Evolutionary conservation across 805 yeast genomes (phyloP).

Genomic region (Hanseniaspora thailandica): DNA sequence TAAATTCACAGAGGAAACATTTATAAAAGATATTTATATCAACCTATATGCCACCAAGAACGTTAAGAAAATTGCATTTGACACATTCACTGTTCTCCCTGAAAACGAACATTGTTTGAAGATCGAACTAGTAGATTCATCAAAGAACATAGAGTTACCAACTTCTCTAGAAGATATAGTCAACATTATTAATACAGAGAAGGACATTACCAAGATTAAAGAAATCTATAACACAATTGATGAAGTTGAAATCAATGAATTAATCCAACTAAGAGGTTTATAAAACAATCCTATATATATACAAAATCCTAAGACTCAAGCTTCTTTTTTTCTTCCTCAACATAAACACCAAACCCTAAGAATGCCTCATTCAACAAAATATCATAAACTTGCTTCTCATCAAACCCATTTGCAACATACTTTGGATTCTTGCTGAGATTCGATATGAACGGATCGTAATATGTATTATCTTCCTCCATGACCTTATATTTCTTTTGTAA

Average conservation of each 20-base stretch:
- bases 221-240: not conserved
- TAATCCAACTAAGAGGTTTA: constrained; percentile 40
- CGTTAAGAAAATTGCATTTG: constrained; percentile 36
- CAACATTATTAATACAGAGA: constrained; percentile 27
- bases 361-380: constrained; percentile 81
- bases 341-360: constrained; percentile 73
- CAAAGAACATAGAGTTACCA: constrained; percentile 20
- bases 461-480: constrained; percentile 29
- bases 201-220: constrained; percentile 28
- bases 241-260: constrained; percentile 36
- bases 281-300: constrained; percentile 16
- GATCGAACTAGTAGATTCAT: constrained; percentile 27
- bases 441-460: constrained; percentile 55
- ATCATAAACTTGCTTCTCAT: constrained; percentile 54
- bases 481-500: constrained; percentile 40
- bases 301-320: constrained; percentile 11
- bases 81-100: constrained; percentile 41
- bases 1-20: constrained; percentile 46
- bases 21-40: constrained; percentile 63
- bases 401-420: constrained; percentile 78
- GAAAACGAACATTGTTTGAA: constrained; percentile 27
- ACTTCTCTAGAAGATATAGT: constrained; percentile 25
- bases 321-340: constrained; percentile 43
- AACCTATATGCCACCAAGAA: constrained; percentile 60
- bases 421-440: constrained; percentile 45